Evolutionary conservation across 805 yeast genomes (phyloP), one percentile per base, ranked within the genome.

Genomic region (Cyberlindnera maclurae): DNA sequence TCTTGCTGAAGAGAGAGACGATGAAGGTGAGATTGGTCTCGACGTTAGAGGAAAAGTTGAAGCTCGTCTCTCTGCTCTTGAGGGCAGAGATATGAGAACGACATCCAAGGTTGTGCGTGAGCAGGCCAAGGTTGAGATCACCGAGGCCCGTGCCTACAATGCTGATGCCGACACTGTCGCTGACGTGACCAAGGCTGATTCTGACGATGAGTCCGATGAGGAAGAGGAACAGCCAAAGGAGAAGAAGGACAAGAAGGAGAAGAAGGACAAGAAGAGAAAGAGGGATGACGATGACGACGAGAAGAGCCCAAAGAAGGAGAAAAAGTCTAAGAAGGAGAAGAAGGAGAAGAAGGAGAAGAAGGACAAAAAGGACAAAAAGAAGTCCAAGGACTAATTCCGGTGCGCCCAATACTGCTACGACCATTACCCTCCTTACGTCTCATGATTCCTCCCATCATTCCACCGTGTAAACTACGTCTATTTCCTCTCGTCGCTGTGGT

Each of bases 51-150:
- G 86, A 51, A 88, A 87, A 73, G 90, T 93, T 55, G 98, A 93
- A 69, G 75, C 86, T 43, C 82, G 98, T 71, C 77, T 93, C 55
- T 85, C 96, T 62, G 85, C 89, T 44, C 73, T 93, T 52, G 98
- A 93, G 69, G 98, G 98, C 52, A 86, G 96, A 67, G 97, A 93
- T 63, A 67, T 89, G 60, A 82, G 96, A 71, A 82, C 96, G 31
- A 80, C 95, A 34, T 77, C 94, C 40, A 79, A 81, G 69, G 79
- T 86, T 50, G 79, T 77, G 44, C 84, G 82, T 63, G 85, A 84
- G 55, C 82, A 80, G 60, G 80, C 82, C 62, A 90, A 89, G 77
- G 80, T 88, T 50, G 95, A 84, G 46, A 74, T 90, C 52, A 67
- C 86, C 39, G 90, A 86, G 60, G 79, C 90, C 37, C 73, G 82